Conservation (phyloP, 352 stramenopile species). For the Elongisporangium prolatum region DNA sequence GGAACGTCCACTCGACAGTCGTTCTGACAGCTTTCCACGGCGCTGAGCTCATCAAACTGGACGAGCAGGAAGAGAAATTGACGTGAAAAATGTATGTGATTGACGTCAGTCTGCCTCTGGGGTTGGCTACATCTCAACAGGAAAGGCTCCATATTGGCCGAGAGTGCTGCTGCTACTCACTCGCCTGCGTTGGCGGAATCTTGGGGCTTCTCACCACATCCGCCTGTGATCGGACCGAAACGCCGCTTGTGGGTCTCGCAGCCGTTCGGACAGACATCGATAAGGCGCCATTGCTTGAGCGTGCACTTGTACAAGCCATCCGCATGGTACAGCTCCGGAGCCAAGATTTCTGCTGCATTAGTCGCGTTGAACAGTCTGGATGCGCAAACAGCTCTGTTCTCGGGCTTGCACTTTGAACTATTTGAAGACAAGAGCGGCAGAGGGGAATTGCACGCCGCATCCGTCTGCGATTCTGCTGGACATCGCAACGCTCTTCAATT, state of each 20-base stretch:
- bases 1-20: constrained; percentile 70
- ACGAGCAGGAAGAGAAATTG: constrained; percentile 8
- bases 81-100: background rate
- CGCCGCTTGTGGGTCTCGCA: background rate
- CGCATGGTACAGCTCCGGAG: background rate
- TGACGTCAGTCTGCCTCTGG: too few species aligned
- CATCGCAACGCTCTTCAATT: too few species aligned
- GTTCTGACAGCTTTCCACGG: constrained; percentile 61
- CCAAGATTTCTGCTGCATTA: background rate
- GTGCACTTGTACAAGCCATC: background rate
- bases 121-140: too few species aligned
- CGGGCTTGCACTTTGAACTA: background rate
- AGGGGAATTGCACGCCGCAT: background rate
- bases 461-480: background rate
- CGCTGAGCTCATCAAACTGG: constrained; percentile 30
- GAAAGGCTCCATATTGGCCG: background rate
- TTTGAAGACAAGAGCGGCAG: background rate
- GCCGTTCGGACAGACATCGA: background rate
- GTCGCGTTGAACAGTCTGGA: background rate
- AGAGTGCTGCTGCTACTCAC: background rate
- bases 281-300: background rate
- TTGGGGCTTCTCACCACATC: background rate
- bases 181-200: background rate
- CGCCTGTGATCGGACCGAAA: background rate
- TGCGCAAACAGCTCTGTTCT: background rate